These are phyloP conservation scores for Fusarium udum DNA, from an alignment of 2,329 filamentous ascomycete species.

Conservation along the genomic window DNA sequence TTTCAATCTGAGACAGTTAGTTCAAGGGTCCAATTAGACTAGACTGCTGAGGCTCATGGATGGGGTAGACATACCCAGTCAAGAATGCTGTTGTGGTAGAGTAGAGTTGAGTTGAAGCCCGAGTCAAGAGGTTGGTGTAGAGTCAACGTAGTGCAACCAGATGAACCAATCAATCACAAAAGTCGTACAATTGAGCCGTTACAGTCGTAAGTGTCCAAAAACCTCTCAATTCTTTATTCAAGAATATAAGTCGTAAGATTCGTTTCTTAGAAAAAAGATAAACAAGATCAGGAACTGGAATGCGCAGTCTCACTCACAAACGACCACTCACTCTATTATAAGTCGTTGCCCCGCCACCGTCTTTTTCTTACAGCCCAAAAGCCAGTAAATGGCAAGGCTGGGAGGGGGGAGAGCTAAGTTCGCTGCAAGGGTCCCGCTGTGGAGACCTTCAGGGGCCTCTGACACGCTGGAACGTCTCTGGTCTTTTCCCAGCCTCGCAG, in stretches of 20 bases:
- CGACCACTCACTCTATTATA: constrained; percentile 46
- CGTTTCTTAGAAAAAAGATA: constrained; percentile 1
- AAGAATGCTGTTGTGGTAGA: background rate
- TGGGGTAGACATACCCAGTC: constrained; percentile 1
- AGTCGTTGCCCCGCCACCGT: constrained; percentile 61
- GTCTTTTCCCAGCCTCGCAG: constrained; percentile 32
- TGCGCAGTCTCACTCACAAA: constrained; percentile 10
- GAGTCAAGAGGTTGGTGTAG: background rate
- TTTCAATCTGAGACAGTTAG: constrained; percentile 18
- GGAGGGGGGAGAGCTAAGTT: constrained; percentile 43
- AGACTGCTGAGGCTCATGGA: background rate
- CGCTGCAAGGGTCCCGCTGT: constrained; percentile 23
- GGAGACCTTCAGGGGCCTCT: constrained; percentile 25
- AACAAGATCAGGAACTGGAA: constrained; percentile 24
- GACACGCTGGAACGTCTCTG: constrained; percentile 22
- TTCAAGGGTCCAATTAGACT: background rate
- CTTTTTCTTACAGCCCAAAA: constrained; percentile 46
- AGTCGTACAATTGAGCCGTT: constrained; percentile 7
- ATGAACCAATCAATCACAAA: constrained; percentile 13
- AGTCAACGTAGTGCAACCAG: constrained; percentile 9
- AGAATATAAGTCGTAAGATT: background rate
- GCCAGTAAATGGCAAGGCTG: constrained; percentile 49
- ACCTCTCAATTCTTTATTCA: background rate
- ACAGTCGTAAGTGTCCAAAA: constrained; percentile 1
- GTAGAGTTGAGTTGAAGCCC: background rate